Percentiles rank a stretch among this genome's conserved stretches.
Evolutionary conservation across 257 asterid species (phyloP).

Genomic region (Cynanchum wilfordii): DNA sequence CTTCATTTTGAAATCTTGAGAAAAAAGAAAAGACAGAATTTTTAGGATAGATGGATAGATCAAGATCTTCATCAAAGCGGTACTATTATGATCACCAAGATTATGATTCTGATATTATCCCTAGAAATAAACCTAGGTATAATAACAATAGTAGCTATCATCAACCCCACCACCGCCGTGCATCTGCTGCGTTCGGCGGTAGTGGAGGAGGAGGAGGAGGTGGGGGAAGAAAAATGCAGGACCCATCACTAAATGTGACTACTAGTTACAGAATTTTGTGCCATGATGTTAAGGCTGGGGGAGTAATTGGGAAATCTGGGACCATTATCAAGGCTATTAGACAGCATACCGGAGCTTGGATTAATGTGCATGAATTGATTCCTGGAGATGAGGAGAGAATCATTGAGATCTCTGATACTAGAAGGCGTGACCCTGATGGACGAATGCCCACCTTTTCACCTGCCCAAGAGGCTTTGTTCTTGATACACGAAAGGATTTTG

Average conservation of each 20-base stretch:
- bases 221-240: constrained; percentile 30
- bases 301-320: constrained; percentile 94
- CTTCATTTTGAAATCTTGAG: neutral
- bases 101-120: constrained; percentile 20
- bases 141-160: constrained; percentile 28
- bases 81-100: constrained; percentile 24
- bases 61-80: constrained; percentile 21
- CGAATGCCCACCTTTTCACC: constrained; percentile 68
- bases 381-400: constrained; percentile 92
- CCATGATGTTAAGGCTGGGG: constrained; percentile 81
- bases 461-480: constrained; percentile 80
- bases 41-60: constrained; percentile 17
- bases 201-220: constrained; percentile 34
- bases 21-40: neutral
- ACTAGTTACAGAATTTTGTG: constrained; percentile 80
- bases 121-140: constrained; percentile 18
- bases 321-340: constrained; percentile 79
- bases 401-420: constrained; percentile 74
- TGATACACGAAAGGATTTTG: constrained; percentile 85
- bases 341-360: constrained; percentile 95
- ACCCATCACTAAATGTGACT: constrained; percentile 61
- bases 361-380: constrained; percentile 76
- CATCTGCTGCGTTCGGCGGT: constrained; percentile 13
- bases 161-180: constrained; percentile 40
- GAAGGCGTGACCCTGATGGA: constrained; percentile 77